A percentile compares a stretch with the other conserved stretches of the same genome.
phyloP scores from a whole-genome alignment of 345 rosid genomes.

The Citrus trifoliata region DNA sequence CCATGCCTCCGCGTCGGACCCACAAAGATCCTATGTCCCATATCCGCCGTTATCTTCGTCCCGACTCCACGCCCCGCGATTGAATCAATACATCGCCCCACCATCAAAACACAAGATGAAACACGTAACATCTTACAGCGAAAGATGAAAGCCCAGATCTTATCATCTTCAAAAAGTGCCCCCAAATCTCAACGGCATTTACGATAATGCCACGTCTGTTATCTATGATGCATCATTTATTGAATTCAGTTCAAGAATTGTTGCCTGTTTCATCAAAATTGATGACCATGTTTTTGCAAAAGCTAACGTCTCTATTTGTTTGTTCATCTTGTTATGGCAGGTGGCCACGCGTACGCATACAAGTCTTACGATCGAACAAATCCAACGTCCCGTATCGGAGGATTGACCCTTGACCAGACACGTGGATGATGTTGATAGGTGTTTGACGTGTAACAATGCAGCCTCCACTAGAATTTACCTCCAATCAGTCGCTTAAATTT shows the following conservation, averaged over 20 bases:
- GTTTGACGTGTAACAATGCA: background rate
- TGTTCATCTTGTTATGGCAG: background rate
- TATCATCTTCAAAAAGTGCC: background rate
- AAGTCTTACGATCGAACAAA: background rate
- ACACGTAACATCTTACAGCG: too few species aligned
- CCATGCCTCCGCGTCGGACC: background rate
- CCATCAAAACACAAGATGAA: background rate
- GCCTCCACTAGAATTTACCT: background rate
- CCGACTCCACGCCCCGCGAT: background rate
- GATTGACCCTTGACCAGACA: background rate
- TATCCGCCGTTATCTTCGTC: conserved; percentile 9
- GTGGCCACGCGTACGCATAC: background rate
- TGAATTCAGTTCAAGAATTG: background rate
- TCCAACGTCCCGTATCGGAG: conserved; percentile 8
- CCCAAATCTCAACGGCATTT: background rate
- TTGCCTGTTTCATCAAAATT: background rate
- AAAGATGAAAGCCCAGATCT: background rate
- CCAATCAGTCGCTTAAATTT: background rate
- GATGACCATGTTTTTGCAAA: background rate
- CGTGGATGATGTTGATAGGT: background rate
- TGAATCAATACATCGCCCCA: background rate
- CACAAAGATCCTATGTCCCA: background rate
- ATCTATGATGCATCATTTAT: background rate
- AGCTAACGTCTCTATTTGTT: background rate
- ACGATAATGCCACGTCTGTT: conserved; percentile 5